These are phyloP conservation scores for Cyclotella atomus DNA, from an alignment of 108 stramenopile species.

Conservation along the genomic window DNA sequence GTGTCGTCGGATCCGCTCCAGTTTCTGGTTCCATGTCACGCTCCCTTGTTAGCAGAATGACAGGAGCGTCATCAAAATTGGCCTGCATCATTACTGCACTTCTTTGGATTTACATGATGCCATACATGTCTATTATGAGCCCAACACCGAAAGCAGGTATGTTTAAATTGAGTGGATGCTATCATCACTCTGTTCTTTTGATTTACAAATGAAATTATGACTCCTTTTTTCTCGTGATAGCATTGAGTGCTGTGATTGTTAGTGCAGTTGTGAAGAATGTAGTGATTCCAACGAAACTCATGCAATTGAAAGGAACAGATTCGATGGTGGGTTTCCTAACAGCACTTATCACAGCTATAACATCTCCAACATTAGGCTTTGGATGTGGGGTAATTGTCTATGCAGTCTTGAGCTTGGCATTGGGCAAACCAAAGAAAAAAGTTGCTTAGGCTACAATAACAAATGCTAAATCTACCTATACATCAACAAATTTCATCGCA, in stretches of 20 bases:
- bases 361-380: constrained; percentile 79
- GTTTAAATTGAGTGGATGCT: too few relatives aligned
- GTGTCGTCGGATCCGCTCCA: constrained; percentile 73
- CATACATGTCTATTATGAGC: constrained; percentile 83
- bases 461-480: too few relatives aligned
- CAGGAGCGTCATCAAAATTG: constrained; percentile 73
- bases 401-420: constrained; percentile 27
- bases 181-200: too few relatives aligned
- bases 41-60: constrained; percentile 80
- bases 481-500: not conserved
- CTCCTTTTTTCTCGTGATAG: too few relatives aligned
- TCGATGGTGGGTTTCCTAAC: constrained; percentile 68
- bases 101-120: constrained; percentile 77
- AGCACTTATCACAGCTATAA: constrained; percentile 65
- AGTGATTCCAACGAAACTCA: constrained; percentile 63
- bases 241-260: constrained; percentile 77
- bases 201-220: too few relatives aligned
- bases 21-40: constrained; percentile 77
- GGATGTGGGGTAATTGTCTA: constrained; percentile 60
- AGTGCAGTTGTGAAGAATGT: constrained; percentile 78
- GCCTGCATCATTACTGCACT: constrained; percentile 76
- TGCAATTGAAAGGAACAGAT: constrained; percentile 67
- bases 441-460: not conserved
- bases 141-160: constrained; percentile 73
- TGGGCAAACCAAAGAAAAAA: not conserved